Evolutionary conservation across 192 early-diverging fungal genomes (phyloP).

Genomic region (Coemansia erecta): DNA sequence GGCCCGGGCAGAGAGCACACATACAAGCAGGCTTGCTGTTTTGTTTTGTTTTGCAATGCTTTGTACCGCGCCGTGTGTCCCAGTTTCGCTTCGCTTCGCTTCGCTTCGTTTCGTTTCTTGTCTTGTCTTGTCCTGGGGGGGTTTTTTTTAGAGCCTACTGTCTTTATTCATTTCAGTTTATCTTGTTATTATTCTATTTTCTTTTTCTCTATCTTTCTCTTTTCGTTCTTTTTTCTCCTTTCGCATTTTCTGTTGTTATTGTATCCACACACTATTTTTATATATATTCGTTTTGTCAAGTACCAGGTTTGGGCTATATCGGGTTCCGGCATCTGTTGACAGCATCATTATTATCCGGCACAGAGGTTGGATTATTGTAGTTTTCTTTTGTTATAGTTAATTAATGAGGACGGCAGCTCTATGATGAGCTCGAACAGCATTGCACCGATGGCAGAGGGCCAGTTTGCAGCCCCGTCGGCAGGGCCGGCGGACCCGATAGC

Average conservation of each 20-base stretch:
- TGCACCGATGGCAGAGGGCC: neutral
- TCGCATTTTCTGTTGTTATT: neutral
- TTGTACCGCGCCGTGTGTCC: neutral
- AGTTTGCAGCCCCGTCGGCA: neutral
- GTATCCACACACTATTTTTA: slow-evolving; percentile 4
- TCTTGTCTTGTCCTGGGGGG: neutral
- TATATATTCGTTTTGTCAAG: neutral
- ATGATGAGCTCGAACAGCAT: slow-evolving; percentile 21
- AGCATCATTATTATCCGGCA: too few species aligned
- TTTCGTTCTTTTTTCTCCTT: neutral
- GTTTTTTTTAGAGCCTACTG: neutral
- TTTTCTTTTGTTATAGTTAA: neutral
- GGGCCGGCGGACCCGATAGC: neutral
- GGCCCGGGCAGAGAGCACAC: too few species aligned
- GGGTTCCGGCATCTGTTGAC: too few species aligned
- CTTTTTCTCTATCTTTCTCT: neutral
- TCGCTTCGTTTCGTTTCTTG: too few species aligned
- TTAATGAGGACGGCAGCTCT: slow-evolving; percentile 14
- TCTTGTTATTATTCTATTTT: too few species aligned
- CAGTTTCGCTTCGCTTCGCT: too few species aligned
- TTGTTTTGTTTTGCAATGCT: slow-evolving; percentile 3
- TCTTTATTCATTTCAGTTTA: neutral
- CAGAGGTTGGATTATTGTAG: too few species aligned
- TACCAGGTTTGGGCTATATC: too few species aligned
- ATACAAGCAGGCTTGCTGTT: neutral